Base-by-base conservation (phyloP, 2,329 filamentous ascomycete species). In the Pseudocercospora cruenta region DNA sequence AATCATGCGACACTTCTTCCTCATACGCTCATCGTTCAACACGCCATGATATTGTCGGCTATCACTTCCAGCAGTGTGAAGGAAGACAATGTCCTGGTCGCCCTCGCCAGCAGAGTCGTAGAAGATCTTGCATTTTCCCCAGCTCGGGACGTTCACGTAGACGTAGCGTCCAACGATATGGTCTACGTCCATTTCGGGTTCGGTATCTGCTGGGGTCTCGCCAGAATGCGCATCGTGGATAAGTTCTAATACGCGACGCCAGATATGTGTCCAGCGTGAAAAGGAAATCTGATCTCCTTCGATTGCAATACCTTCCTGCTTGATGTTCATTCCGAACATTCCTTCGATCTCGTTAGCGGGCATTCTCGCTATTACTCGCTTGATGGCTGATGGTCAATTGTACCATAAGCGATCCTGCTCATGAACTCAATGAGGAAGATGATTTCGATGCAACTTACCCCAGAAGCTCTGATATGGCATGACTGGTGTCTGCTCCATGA, bases 1-100 rank as follows among this genome's bases (percentile, higher is more conserved):
- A 53, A 80, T 81, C 82, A 85, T 85, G 21, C 78, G 81, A 63
- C 81, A 83, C 61, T 76, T 81, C 72, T 82, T 79, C 21, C 79
- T 76, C 81, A 83, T 83, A 12, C 76, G 74, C 28, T 74, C 64
- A 63, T 84, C 78, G 63, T 84, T 85, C 81, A 85, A 81, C 1
- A 85, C 82, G 21, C 83, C 82, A 60, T 85, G 83, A 60, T 84
- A 85, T 70, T 85, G 82, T 28, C 83, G 73, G 28, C 78, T 76
- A 67, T 85, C 83, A 58, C 79, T 80, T 2, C 82, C 82, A 39
- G 75, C 74, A 5, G 75, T 77, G 24, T 77, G 75, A 33, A 77
- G 61, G 66, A 77, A 77, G 14, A 77, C 71, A 54, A 85, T 83
- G 26, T 79, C 77, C 63, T 84, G 80, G 21, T 80, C 77, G 1